These are phyloP conservation scores for Penicillium nucicola DNA, from an alignment of 495 filamentous ascomycete species.

Conservation along the genomic window DNA sequence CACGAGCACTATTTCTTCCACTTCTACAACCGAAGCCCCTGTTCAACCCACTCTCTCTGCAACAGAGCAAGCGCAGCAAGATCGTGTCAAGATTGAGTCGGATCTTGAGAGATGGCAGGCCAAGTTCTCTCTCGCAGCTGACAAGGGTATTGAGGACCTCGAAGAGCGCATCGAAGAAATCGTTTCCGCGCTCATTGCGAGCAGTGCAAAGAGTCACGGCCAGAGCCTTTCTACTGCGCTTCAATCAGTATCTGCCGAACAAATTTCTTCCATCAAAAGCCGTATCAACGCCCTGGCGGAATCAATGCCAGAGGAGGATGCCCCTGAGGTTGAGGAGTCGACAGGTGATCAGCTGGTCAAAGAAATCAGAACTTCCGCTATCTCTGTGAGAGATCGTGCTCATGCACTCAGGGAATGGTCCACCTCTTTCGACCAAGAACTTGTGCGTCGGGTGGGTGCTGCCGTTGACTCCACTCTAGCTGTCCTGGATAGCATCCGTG, in stretches of 20 bases:
- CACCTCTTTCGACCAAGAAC: slow-evolving; percentile 66
- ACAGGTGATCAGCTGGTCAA: slow-evolving; percentile 60
- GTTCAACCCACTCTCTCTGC: slow-evolving; percentile 31
- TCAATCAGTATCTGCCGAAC: slow-evolving; percentile 57
- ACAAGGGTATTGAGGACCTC: slow-evolving; percentile 73
- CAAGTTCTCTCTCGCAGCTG: slow-evolving; percentile 78
- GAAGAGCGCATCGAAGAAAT: slow-evolving; percentile 72
- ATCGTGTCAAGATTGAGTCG: slow-evolving; percentile 65
- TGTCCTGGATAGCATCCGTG: slow-evolving; percentile 79
- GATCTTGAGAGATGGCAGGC: slow-evolving; percentile 81
- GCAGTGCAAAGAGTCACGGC: slow-evolving; percentile 62
- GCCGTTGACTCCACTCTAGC: slow-evolving; percentile 78
- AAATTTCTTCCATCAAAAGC: slow-evolving; percentile 63
- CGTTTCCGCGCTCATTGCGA: slow-evolving; percentile 64
- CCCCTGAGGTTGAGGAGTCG: slow-evolving; percentile 50
- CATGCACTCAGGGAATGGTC: slow-evolving; percentile 80
- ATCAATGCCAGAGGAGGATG: slow-evolving; percentile 48
- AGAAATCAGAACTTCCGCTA: slow-evolving; percentile 69
- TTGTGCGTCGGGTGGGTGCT: slow-evolving; percentile 62
- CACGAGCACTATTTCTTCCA: slow-evolving; percentile 19
- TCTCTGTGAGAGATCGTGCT: slow-evolving; percentile 74
- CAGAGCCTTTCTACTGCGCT: slow-evolving; percentile 65
- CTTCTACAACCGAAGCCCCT: slow-evolving; percentile 18
- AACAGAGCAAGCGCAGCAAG: slow-evolving; percentile 46
- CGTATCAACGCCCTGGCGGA: slow-evolving; percentile 62